phyloP scores from a whole-genome alignment of 306 rosid species.

The Malus orientalis region DNA sequence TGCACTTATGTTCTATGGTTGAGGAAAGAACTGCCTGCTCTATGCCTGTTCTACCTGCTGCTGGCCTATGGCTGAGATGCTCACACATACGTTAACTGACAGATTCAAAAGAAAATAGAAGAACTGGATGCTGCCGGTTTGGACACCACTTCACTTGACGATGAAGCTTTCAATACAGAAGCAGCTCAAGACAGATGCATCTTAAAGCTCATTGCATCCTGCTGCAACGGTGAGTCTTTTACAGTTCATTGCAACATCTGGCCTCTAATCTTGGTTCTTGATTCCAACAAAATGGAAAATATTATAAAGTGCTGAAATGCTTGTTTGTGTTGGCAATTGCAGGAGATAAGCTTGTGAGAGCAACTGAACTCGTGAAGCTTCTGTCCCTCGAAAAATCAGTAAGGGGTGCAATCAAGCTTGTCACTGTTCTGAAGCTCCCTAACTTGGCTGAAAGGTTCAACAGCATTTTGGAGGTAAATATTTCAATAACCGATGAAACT shows the following conservation, averaged over 20 bases:
- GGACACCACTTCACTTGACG: constrained; percentile 62
- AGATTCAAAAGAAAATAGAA: constrained; percentile 74
- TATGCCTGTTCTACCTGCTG: constrained; percentile 3
- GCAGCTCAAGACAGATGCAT: constrained; percentile 95
- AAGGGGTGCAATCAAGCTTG: constrained; percentile 91
- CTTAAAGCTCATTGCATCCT: constrained; percentile 83
- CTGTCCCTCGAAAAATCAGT: constrained; percentile 80
- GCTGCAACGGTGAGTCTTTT: constrained; percentile 69
- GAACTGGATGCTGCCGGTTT: constrained; percentile 56
- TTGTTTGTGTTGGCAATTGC: constrained; percentile 21
- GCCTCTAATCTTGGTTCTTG: constrained; percentile 11
- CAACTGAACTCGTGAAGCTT: constrained; percentile 83
- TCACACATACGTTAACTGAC: constrained; percentile 15
- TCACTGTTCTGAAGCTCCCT: constrained; percentile 82
- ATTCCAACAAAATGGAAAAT: constrained; percentile 1
- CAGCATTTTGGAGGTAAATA: constrained; percentile 68
- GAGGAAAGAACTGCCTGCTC: background rate
- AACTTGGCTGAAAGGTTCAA: constrained; percentile 87
- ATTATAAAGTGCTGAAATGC: background rate
- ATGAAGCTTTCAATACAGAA: constrained; percentile 74
- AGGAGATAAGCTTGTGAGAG: constrained; percentile 94
- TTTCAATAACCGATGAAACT: background rate
- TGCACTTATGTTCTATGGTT: background rate
- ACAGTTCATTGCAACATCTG: background rate
- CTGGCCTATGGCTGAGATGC: constrained; percentile 6